Percentiles rank a stretch among this genome's conserved stretches.
Conservation (phyloP, 257 asterid genomes). For the Gentiana dahurica region DNA sequence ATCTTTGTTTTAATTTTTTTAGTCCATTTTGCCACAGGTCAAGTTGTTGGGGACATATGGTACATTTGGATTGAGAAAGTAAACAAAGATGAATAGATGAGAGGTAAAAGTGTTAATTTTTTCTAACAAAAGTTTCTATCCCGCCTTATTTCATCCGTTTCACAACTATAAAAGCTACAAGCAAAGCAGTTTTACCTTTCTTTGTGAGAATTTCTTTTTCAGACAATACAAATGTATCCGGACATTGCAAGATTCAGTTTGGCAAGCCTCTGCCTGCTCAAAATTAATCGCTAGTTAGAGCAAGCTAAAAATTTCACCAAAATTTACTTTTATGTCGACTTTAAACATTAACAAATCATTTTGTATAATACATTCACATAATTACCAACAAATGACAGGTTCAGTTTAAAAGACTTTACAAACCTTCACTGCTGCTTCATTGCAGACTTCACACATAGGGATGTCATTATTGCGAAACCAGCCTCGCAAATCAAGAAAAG, state of each 20-base stretch:
- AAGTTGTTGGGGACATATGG: too few species aligned
- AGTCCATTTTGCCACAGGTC: too few species aligned
- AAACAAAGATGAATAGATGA: too few species aligned
- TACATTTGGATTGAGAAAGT: too few species aligned
- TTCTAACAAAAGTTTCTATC: too few species aligned
- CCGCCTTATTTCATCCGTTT: neutral
- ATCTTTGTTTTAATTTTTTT: too few species aligned
- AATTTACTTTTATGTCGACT: neutral
- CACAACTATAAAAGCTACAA: neutral
- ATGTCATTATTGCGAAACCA: conserved; percentile 78
- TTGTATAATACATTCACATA: neutral
- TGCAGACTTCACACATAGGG: conserved; percentile 82
- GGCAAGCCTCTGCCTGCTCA: conserved; percentile 62
- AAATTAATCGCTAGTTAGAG: neutral
- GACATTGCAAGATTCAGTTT: conserved; percentile 54
- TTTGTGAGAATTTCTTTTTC: conserved; percentile 53
- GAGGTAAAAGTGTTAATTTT: too few species aligned
- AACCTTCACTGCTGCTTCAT: conserved; percentile 94
- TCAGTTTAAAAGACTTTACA: conserved; percentile 4
- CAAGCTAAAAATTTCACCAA: neutral
- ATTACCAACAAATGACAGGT: neutral
- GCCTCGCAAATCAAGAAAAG: conserved; percentile 87
- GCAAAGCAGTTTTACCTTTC: conserved; percentile 35
- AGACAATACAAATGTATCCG: conserved; percentile 67
- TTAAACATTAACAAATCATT: neutral